phyloP scores from a whole-genome alignment of 2,329 filamentous ascomycete genomes.

The Coniella lustricola region DNA sequence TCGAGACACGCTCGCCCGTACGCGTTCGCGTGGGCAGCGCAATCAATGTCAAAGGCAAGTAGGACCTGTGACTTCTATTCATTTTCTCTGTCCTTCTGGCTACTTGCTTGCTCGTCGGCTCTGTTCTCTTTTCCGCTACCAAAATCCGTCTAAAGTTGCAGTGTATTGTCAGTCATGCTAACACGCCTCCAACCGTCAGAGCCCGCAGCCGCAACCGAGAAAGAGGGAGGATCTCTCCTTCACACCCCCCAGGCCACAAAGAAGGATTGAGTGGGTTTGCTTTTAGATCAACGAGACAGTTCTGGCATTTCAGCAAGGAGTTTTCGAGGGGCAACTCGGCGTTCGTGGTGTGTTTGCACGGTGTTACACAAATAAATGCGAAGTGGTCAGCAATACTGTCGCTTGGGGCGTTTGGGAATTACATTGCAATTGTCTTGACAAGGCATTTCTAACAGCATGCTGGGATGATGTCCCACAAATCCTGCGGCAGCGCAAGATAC shows the following conservation, averaged over 20 bases:
- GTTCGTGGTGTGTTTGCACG: too few species aligned
- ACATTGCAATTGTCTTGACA: too few species aligned
- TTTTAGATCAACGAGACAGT: not conserved
- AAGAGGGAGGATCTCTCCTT: constrained; percentile 7
- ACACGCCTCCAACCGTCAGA: constrained; percentile 6
- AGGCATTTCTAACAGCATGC: too few species aligned
- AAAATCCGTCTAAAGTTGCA: not conserved
- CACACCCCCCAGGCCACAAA: constrained; percentile 9
- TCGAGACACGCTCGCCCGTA: constrained; percentile 57
- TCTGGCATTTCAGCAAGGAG: not conserved
- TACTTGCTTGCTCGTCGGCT: not conserved
- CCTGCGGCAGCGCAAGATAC: too few species aligned
- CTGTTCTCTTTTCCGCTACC: not conserved
- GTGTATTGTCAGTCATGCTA: not conserved
- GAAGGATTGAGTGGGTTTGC: constrained; percentile 3
- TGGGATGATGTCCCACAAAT: too few species aligned
- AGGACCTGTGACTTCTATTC: constrained; percentile 5
- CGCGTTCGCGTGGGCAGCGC: constrained; percentile 30
- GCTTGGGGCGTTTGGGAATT: too few species aligned
- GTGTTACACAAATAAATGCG: too few species aligned
- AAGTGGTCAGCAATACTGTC: too few species aligned
- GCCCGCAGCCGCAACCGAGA: constrained; percentile 1
- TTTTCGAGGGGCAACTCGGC: not conserved
- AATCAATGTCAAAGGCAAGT: constrained; percentile 22
- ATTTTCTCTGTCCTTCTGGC: not conserved